phyloP scores from a whole-genome alignment of 2,329 filamentous ascomycete genomes.

The Paecilomyces dactylethromorphus region DNA sequence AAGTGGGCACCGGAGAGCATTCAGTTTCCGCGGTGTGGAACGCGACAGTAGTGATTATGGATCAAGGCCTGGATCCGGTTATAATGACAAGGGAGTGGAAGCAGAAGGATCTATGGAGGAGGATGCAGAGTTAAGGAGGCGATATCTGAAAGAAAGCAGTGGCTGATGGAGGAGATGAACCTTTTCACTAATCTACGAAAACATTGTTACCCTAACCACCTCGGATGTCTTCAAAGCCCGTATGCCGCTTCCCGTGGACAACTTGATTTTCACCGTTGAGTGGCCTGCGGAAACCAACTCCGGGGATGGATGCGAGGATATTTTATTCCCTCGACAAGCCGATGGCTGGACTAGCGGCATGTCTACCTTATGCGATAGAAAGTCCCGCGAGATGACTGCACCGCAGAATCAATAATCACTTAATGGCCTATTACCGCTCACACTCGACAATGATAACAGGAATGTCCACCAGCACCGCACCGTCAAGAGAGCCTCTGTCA shows the following conservation, averaged over 20 bases:
- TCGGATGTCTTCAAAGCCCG: not conserved
- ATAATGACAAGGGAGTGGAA: not conserved
- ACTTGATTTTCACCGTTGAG: not conserved
- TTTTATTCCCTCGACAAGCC: not conserved
- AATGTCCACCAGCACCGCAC: not conserved
- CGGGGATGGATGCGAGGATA: not conserved
- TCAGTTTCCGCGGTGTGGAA: conserved; percentile 12
- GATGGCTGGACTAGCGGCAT: not conserved
- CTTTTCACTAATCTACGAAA: not conserved
- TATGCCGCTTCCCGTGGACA: not conserved
- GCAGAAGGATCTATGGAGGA: not conserved
- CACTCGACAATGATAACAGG: not conserved
- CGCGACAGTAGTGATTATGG: not conserved
- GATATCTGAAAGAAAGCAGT: not conserved
- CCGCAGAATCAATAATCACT: not conserved
- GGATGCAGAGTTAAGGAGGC: not conserved
- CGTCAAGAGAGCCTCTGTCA: not conserved
- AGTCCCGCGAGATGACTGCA: not conserved
- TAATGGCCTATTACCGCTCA: not conserved
- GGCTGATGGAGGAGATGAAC: not conserved
- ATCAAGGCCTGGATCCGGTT: not conserved
- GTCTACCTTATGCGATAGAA: not conserved
- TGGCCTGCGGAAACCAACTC: not conserved
- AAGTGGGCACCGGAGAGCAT: conserved; percentile 13
- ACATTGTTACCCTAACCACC: not conserved